These are phyloP conservation scores for Penicillium sp. DNA, from an alignment of 2,329 filamentous ascomycete genomes.

Conservation along the genomic window DNA sequence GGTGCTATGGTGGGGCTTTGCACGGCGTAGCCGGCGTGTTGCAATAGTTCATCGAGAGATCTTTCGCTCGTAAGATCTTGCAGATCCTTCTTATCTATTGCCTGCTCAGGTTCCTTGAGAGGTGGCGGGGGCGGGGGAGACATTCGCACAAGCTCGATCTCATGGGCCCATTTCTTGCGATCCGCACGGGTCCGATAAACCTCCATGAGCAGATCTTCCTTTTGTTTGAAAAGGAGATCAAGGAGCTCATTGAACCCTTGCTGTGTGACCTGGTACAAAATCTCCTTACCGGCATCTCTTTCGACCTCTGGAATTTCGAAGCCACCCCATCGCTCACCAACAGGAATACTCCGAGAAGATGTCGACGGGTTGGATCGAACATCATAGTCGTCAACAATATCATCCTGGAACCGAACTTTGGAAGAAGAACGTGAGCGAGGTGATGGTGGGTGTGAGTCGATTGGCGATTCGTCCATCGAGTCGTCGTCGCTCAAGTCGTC, in stretches of 20 bases:
- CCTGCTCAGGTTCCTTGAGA: constrained; percentile 8
- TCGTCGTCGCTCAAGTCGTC: constrained; percentile 54
- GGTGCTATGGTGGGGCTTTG: constrained; percentile 25
- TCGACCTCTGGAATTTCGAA: constrained; percentile 80
- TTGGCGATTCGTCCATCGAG: constrained; percentile 47
- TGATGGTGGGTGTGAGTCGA: constrained; percentile 44
- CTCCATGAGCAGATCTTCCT: constrained; percentile 73
- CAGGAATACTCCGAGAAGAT: constrained; percentile 68
- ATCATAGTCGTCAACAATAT: constrained; percentile 66
- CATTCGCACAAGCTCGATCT: constrained; percentile 41
- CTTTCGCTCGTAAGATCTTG: constrained; percentile 25
- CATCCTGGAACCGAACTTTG: constrained; percentile 75
- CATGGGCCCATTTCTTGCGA: constrained; percentile 56
- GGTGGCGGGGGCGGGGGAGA: constrained; percentile 25
- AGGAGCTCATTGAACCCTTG: constrained; percentile 92
- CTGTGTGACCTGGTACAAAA: constrained; percentile 88
- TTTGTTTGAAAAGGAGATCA: constrained; percentile 78
- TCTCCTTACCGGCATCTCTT: constrained; percentile 79
- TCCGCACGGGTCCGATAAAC: constrained; percentile 63
- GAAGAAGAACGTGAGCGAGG: constrained; percentile 72
- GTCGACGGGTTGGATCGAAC: constrained; percentile 70
- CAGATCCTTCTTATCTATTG: constrained; percentile 21
- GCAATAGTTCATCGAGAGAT: constrained; percentile 46
- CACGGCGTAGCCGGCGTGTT: constrained; percentile 43
- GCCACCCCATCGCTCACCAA: constrained; percentile 70